Evolutionary conservation across 176 grass and related monocot genomes (phyloP).

Genomic region (Cenchrus americanus): DNA sequence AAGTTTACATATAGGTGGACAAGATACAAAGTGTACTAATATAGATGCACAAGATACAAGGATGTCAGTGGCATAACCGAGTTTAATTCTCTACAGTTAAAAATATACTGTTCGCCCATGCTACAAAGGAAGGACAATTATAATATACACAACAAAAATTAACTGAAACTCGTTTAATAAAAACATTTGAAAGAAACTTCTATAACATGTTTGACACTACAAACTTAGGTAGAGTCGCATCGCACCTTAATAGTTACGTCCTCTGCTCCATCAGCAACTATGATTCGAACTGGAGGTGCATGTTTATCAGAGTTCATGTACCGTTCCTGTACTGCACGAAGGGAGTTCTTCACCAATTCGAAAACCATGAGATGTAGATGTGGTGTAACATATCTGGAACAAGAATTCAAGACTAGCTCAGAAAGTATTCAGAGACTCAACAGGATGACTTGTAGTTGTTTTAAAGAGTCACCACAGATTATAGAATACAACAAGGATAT

Average conservation of each 20-base stretch:
- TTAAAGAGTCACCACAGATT: neutral
- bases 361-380: conserved; percentile 99
- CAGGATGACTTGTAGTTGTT: neutral
- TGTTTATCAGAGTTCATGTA: conserved; percentile 83
- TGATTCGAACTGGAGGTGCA: conserved; percentile 80
- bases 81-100: neutral
- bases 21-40: neutral
- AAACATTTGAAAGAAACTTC: neutral
- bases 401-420: conserved; percentile 24
- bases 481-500: neutral
- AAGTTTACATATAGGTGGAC: neutral
- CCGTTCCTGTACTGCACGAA: conserved; percentile 95
- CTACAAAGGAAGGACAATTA: neutral
- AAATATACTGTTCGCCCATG: neutral
- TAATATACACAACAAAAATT: neutral
- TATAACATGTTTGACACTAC: neutral
- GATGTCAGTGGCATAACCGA: neutral
- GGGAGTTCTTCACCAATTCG: conserved; percentile 93
- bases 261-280: conserved; percentile 93
- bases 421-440: conserved; percentile 4
- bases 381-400: conserved; percentile 71
- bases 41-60: neutral
- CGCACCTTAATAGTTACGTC: conserved; percentile 96
- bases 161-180: neutral
- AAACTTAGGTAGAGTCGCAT: conserved; percentile 29